A percentile compares a stretch with the other conserved stretches of the same genome.
Conservation (phyloP, 257 asterid species). For the Plantago major region DNA sequence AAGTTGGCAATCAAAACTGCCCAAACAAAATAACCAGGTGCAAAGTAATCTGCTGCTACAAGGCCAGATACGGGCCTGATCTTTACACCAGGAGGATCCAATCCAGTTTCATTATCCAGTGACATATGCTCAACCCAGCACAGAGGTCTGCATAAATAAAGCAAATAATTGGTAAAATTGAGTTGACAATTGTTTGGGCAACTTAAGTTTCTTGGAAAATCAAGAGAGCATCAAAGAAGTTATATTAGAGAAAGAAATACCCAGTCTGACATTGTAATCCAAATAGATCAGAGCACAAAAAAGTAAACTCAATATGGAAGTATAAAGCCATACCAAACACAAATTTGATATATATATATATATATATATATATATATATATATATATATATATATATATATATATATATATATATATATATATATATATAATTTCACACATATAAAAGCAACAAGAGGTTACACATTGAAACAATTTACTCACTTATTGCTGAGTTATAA, state of each 20-base stretch:
- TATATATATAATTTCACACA: not conserved
- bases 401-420: too few relatives aligned
- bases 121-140: conserved; percentile 92
- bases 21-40: conserved; percentile 86
- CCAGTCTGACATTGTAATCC: too few relatives aligned
- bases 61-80: conserved; percentile 83
- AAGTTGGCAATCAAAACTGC: conserved; percentile 76
- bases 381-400: too few relatives aligned
- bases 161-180: conserved; percentile 6
- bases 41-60: conserved; percentile 83
- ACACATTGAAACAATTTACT: not conserved
- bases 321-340: not conserved
- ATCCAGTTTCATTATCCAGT: conserved; percentile 70
- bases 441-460: not conserved
- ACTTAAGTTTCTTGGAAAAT: conserved; percentile 8
- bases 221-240: conserved; percentile 13
- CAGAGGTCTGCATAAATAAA: conserved; percentile 50
- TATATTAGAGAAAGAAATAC: not conserved
- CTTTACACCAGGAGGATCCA: conserved; percentile 79
- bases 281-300: too few relatives aligned
- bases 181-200: not conserved
- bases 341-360: too few relatives aligned
- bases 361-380: too few relatives aligned
- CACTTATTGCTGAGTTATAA: conserved; percentile 3
- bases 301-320: not conserved